Percentiles rank a stretch among this genome's conserved stretches.
phyloP scores from a whole-genome alignment of 148 eudicot genomes.

The Vaccinium macrocarpon region DNA sequence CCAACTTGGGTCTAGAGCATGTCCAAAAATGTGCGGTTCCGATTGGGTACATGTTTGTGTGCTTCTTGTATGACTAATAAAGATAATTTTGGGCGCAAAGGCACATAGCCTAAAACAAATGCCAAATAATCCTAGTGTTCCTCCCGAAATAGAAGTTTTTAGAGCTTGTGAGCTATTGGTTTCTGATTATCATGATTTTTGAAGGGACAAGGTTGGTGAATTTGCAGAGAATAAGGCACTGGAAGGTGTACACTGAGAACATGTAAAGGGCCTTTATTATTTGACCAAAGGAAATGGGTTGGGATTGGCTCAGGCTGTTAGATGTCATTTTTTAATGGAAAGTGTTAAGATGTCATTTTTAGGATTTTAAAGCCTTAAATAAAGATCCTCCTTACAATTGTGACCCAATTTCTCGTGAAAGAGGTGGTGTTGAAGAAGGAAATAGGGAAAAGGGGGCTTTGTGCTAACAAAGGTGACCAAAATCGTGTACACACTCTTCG shows the following conservation, averaged over 20 bases:
- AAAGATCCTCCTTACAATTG: not conserved
- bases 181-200: not conserved
- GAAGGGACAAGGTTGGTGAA: not conserved
- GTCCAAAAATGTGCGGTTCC: not conserved
- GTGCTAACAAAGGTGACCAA: not conserved
- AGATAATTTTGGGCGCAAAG: too few relatives aligned
- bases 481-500: not conserved
- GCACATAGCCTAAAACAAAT: not conserved
- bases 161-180: not conserved
- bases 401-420: not conserved
- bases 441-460: not conserved
- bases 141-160: not conserved
- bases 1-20: not conserved
- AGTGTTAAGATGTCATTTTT: not conserved
- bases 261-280: not conserved
- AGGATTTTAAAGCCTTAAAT: not conserved
- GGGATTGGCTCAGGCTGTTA: not conserved
- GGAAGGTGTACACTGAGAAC: not conserved
- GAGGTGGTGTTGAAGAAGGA: not conserved
- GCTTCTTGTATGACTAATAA: too few relatives aligned
- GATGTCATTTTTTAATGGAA: too few relatives aligned
- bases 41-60: too few relatives aligned
- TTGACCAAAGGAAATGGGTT: not conserved
- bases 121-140: not conserved
- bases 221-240: not conserved